Evolutionary conservation across 2,329 filamentous ascomycete genomes (phyloP), one percentile per base, ranked within the genome.

Genomic region (Trichoderma sp.): DNA sequence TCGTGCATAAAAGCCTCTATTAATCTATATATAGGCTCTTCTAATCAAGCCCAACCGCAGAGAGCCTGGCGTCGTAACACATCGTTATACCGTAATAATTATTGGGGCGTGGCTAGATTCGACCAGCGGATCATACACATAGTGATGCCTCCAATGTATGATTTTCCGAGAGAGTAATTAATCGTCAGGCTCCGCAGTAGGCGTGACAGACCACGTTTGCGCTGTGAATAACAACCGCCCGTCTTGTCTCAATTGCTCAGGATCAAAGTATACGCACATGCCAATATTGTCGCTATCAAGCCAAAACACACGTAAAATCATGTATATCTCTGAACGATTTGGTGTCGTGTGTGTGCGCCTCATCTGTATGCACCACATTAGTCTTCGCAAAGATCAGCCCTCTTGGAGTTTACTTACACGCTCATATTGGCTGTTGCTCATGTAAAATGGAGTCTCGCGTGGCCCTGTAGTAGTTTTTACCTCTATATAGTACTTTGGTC

Each of bases 391-490:
- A 16, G 16, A 75, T 77, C 73, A 72, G 83, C 81, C 69, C 77
- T 24, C 7, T 49, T 49, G 46, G n/a, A 24, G 24, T 49, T 49
- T 49, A 49, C 46, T 24, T 74, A 59, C 55, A 21, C 24, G 55
- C 46, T 74, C 64, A 61, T 81, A 83, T 72, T 85, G 83, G 2
- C 70, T 70, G 21, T 79, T 76, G 72, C 82, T 84, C 76, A 85
- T 80, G 58, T 74, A 85, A 64, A 86, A 84, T 0, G 79, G 76
- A 5, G 77, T 79, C 11, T 76, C 72, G 59, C 76, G 80, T 2
- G 69, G 43, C 2, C 72, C 72, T 1, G 79, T 80, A 0, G 83
- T 84, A 1, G 82, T 79, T 72, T 86, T 86, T 28, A 86, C 83
- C 70, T 86, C 84, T 11, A 86, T 79, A 28, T 78, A 82, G 71